Evolutionary conservation across 2,329 filamentous ascomycete species (phyloP), one percentile per base, ranked within the genome.

Genomic region (Cercospora zeina): DNA sequence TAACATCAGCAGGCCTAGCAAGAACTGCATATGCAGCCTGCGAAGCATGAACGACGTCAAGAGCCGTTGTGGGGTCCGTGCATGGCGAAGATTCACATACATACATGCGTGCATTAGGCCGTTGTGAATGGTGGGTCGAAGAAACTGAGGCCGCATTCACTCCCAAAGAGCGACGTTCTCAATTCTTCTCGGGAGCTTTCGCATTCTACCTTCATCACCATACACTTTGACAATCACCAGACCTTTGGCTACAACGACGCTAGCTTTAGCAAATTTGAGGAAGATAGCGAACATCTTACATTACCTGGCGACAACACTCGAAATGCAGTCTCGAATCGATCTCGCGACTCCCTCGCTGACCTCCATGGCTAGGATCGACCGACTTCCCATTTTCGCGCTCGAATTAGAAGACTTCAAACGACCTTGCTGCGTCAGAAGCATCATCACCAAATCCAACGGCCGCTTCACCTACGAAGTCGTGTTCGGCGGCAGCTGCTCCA

Each of bases 401-500:
- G 16, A 16, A 10, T n/a, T 57, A 16, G 36, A 36, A 14, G 14
- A 10, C 8, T 45, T 42, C 24, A 14, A 27, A 10, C 54, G 54
- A 24, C 31, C 33, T 24, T 47, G 54, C 27, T 57, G 54, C 37
- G 27, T 57, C 36, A 33, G 31, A 9, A 42, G 19, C 14, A 45
- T 45, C 16, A 4, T 57, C 27, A 31, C 19, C 24, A 42, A 45
- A 13, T 16, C 21, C 27, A 19, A 57, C 37, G 54, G 54, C 54
- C 54, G 14, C n/a, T 57, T 57, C 30, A 27, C 14, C n/a, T 57
- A 57, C 54, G 10, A 36, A 5, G 19, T 57, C 31, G 30, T 37
- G 2, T 42, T 57, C 27, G 37, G 30, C 21, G 54, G 54, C 54
- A 42, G 54, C 54, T 57, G 54, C 78, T 69, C 42, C 71, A 71